A percentile compares a stretch with the other conserved stretches of the same genome.
Conservation (phyloP, 1,284 basidiomycete species). For the Cryptococcus amylolentus region DNA sequence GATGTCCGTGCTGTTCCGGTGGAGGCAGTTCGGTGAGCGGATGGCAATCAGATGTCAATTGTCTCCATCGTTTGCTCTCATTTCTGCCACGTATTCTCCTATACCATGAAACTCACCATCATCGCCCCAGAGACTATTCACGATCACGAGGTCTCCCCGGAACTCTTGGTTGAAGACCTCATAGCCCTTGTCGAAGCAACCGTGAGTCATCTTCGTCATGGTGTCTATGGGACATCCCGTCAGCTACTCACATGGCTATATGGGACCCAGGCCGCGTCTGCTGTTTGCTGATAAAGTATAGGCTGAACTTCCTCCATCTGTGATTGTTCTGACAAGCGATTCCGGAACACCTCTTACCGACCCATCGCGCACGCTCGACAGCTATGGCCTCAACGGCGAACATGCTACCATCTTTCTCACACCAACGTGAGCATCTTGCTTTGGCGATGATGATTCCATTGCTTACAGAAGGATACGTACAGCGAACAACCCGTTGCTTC, state of each 20-base stretch:
- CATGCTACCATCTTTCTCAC: conserved; percentile 41
- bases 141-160: conserved; percentile 75
- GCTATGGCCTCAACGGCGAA: conserved; percentile 37
- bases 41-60: neutral
- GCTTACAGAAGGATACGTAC: neutral
- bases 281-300: conserved; percentile 1
- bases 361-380: conserved; percentile 28
- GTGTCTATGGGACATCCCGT: neutral
- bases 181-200: conserved; percentile 86
- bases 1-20: too few relatives aligned
- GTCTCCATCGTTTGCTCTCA: neutral
- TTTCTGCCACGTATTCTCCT: neutral
- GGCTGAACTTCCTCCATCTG: conserved; percentile 27
- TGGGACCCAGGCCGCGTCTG: neutral
- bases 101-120: conserved; percentile 73
- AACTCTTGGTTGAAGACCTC: conserved; percentile 82
- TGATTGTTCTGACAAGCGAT: conserved; percentile 34
- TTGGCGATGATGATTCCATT: neutral
- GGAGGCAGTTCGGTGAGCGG: too few relatives aligned
- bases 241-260: neutral
- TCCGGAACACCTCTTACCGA: conserved; percentile 35
- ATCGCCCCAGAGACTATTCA: conserved; percentile 69
- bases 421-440: conserved; percentile 26
- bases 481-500: conserved; percentile 6
- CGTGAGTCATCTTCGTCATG: conserved; percentile 53